Conservation (phyloP, 768 basidiomycete genomes). For the Pulveroboletus frians region DNA sequence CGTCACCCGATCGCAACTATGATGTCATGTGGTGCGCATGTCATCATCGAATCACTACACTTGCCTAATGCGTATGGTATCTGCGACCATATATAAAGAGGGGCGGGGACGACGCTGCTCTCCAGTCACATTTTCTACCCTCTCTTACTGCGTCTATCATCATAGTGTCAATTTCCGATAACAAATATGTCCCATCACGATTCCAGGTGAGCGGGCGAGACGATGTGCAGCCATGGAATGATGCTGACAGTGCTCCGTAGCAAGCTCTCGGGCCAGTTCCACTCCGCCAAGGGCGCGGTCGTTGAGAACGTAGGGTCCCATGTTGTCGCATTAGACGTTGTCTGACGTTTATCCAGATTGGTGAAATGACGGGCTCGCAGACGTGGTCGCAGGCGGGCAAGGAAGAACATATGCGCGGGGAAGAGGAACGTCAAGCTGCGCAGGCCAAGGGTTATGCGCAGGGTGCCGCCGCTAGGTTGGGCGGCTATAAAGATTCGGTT, state of each 20-base stretch:
- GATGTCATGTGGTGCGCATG: slow-evolving; percentile 26
- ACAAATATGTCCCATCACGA: slow-evolving; percentile 19
- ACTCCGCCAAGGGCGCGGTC: slow-evolving; percentile 35
- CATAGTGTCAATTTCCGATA: not conserved
- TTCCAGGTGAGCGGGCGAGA: slow-evolving; percentile 20
- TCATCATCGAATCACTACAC: slow-evolving; percentile 20
- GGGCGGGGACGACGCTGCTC: not conserved
- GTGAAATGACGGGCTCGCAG: slow-evolving; percentile 39
- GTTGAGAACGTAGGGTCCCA: slow-evolving; percentile 29
- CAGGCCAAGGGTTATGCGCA: slow-evolving; percentile 48
- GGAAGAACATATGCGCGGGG: slow-evolving; percentile 46
- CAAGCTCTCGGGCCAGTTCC: slow-evolving; percentile 33
- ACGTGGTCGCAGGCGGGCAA: slow-evolving; percentile 43
- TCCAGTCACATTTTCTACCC: slow-evolving; percentile 8
- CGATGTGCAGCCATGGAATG: too few species aligned
- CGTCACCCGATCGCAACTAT: slow-evolving; percentile 22
- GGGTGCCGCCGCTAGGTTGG: slow-evolving; percentile 40
- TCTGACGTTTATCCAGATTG: slow-evolving; percentile 25
- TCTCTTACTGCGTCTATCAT: not conserved
- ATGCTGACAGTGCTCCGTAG: slow-evolving; percentile 14
- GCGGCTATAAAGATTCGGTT: slow-evolving; percentile 50
- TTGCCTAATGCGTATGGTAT: slow-evolving; percentile 28
- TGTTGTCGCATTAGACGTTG: not conserved
- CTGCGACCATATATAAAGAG: slow-evolving; percentile 26
- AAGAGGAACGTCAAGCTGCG: slow-evolving; percentile 43